Conservation (phyloP, 805 yeast genomes). For the Ogataea zsoltii region DNA sequence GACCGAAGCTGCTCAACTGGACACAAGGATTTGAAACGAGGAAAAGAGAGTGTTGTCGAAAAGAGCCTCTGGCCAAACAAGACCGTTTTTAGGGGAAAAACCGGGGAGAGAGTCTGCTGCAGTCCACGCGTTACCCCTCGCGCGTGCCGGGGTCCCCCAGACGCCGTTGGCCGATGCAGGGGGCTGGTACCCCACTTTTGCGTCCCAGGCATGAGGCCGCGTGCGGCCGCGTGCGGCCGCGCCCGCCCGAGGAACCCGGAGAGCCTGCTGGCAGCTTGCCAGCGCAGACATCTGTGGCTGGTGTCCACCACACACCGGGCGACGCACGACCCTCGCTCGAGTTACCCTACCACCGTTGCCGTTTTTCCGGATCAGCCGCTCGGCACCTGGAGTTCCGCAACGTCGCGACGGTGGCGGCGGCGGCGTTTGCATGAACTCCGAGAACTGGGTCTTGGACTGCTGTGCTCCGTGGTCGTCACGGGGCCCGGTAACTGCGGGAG, state of each 20-base stretch:
- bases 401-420: conserved; percentile 2
- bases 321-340: background rate
- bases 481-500: conserved; percentile 1
- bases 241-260: background rate
- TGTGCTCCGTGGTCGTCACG: conserved; percentile 5
- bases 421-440: background rate
- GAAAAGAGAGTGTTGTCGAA: conserved; percentile 1
- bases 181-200: conserved; percentile 2
- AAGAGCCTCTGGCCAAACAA: background rate
- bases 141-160: too few relatives aligned
- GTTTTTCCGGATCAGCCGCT: conserved; percentile 4
- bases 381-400: conserved; percentile 2
- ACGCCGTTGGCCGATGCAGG: conserved; percentile 1
- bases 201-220: background rate
- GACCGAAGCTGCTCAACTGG: background rate
- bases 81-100: conserved; percentile 6
- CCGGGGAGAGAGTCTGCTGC: conserved; percentile 4
- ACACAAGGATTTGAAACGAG: background rate
- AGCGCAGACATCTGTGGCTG: too few relatives aligned
- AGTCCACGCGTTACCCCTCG: background rate
- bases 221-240: background rate
- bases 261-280: too few relatives aligned
- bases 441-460: conserved; percentile 1
- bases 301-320: too few relatives aligned
- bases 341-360: background rate